Base-by-base conservation (phyloP, 495 filamentous ascomycete genomes). In the Neurospora sp. region DNA sequence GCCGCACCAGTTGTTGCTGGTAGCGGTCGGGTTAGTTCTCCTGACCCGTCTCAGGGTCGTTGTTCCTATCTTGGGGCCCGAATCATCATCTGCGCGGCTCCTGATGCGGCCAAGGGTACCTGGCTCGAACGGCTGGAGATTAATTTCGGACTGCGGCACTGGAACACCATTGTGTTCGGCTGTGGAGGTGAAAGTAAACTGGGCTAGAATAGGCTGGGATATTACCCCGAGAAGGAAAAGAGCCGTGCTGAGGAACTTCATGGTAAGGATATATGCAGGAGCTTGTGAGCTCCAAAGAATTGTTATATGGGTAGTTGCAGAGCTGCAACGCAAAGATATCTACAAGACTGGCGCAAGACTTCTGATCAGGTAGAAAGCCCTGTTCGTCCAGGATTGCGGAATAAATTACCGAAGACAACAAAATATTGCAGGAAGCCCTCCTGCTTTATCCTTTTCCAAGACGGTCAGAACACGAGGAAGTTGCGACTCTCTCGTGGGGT, bases 1-100 rank as follows among this genome's bases (percentile, higher is more conserved):
- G 1, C 80, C 80, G 54, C 80, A 81, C 80, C 80, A 81, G 73
- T 81, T 81, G 71, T 48, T 66, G 34, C 75, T 78, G 38, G 9
- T 69, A 11, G 71, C 59, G 3, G 40, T 72, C 0, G 76, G 70
- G 37, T 80, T 80, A 34, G 76, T 43, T 39, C 80, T 72, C 34
- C 40, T 70, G 2, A 36, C 70, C 73, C 71, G 75, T 11, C 69
- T 45, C 45, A 37, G 1, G 28, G 66, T n/a, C 39, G 70, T 34
- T 1, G 42, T 15, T 8, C 24, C 54, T 34, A 66, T 66, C 24
- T 34, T 34, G 1, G 3, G 13, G 28, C 17, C 71, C 4, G 71
- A 24, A 59, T 59, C 54, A 66, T 66, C 13, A 1, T 3, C 24
- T 2, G 15, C 31, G 28, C 42, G 62, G 7, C 39, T 69, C 13